Evolutionary conservation across 179 eudicot species (phyloP), one percentile per base, ranked within the genome.

Genomic region (Heliamphora pulchella): DNA sequence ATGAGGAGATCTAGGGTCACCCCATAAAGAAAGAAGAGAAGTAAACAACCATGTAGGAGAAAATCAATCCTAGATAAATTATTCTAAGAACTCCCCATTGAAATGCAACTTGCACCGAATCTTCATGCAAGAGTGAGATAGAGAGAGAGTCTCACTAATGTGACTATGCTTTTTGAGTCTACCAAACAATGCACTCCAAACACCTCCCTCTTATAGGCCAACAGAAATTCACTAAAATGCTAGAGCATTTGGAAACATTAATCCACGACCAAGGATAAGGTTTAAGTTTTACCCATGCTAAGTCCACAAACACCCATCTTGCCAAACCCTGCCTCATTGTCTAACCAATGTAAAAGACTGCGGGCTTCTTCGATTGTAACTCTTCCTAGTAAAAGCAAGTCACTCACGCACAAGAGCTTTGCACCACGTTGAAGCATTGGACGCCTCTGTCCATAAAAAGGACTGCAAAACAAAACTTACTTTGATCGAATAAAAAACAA

Each of bases 281-380:
- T 54, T 62, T 20, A 63, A 58, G 51, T 80, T 84, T 90, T 87
- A 96, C 99, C 99, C 99, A 96, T 96, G 93, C 99, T 94, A 76
- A 96, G 96, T 78, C 99, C 99, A 84, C 99, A 96, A 54, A 96
- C 82, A 71, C 99, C 99, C 88, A 92, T 88, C 83, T 96, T 96
- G 76, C 99, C 99, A 63, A 86, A 94, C 41, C 99, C 99, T 61
- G 87, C 94, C 84, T 91, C 94, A 31, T 79, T 39, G 83, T 94
- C 98, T 69, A 96, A 83, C 98, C 96, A 96, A 85, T 94, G 74
- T 78, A 96, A 71, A 79, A 96, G 97, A 84, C 98, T 91, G 50
- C 94, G 97, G 62, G 99, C 85, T 86, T 96, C 99, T 83, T 94
- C 99, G 43, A 94, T 96, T 69, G 98, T 96, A 68, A 85, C 97